Conservation (phyloP, 1,284 basidiomycete genomes). For the Volvariella surrecta region DNA sequence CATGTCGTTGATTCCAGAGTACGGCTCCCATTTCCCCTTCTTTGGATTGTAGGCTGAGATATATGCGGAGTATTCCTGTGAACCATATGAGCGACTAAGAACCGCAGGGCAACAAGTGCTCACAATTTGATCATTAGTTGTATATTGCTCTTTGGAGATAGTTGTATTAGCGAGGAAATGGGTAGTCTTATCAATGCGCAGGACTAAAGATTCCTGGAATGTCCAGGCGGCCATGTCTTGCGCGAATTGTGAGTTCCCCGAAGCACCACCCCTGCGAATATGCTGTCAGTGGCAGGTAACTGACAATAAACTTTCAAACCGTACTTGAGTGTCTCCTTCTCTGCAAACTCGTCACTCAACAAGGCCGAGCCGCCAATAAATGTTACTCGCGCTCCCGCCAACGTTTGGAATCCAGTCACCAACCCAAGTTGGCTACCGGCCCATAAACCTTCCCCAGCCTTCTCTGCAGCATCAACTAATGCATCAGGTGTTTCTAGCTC, state of each 20-base stretch:
- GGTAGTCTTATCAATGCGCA: constrained; percentile 69
- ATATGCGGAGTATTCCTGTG: constrained; percentile 66
- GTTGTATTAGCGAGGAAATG: constrained; percentile 68
- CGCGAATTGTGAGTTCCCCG: constrained; percentile 71
- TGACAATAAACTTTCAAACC: constrained; percentile 18
- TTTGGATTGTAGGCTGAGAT: constrained; percentile 58
- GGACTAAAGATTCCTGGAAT: constrained; percentile 81
- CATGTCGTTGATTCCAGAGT: constrained; percentile 63
- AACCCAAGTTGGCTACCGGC: constrained; percentile 70
- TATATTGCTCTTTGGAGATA: constrained; percentile 61
- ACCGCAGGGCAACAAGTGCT: constrained; percentile 14
- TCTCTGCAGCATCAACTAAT: constrained; percentile 58
- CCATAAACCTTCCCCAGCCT: constrained; percentile 68
- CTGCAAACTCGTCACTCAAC: constrained; percentile 65
- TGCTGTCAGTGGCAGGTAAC: constrained; percentile 7
- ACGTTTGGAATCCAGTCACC: constrained; percentile 86
- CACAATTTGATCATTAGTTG: constrained; percentile 83
- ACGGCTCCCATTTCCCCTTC: constrained; percentile 60
- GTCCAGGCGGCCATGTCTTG: constrained; percentile 80
- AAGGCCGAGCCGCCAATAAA: constrained; percentile 80
- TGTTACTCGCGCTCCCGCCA: constrained; percentile 67
- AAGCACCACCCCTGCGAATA: constrained; percentile 40
- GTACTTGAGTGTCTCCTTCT: constrained; percentile 55
- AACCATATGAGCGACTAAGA: constrained; percentile 6
- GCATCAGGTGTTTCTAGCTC: constrained; percentile 54